Conservation (phyloP, 208 protist species). For the Leishmania guyanensis region DNA sequence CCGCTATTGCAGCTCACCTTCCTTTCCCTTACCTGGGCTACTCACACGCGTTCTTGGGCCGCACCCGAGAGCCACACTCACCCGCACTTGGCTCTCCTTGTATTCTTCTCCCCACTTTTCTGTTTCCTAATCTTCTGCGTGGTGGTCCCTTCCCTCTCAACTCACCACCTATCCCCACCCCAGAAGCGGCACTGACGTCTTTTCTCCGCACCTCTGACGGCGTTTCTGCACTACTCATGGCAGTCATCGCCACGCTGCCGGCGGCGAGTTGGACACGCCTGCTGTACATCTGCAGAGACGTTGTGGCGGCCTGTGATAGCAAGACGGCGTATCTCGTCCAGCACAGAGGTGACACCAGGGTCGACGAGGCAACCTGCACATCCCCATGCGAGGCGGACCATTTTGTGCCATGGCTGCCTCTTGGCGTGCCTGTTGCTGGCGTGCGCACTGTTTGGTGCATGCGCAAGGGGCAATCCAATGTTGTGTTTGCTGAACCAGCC, state of each 20-base stretch:
- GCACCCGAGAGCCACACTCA: neutral
- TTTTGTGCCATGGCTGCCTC: slow-evolving; percentile 54
- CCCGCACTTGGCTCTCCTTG: neutral
- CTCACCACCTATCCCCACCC: neutral
- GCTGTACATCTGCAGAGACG: slow-evolving; percentile 29
- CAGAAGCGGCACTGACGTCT: neutral
- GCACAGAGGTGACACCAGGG: slow-evolving; percentile 3
- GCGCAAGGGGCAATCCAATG: slow-evolving; percentile 14
- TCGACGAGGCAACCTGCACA: slow-evolving; percentile 24
- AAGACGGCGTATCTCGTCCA: slow-evolving; percentile 41
- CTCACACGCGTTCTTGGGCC: neutral
- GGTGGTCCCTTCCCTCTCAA: neutral
- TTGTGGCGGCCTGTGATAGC: slow-evolving; percentile 46
- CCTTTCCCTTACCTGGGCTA: neutral
- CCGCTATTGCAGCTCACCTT: neutral
- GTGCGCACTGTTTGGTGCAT: slow-evolving; percentile 20
- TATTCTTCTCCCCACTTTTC: neutral
- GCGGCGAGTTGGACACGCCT: slow-evolving; percentile 52
- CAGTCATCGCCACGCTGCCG: slow-evolving; percentile 42
- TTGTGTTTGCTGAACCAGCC: slow-evolving; percentile 18
- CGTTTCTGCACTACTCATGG: slow-evolving; percentile 16
- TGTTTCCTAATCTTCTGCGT: neutral
- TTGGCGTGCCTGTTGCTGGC: slow-evolving; percentile 16
- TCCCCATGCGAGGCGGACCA: slow-evolving; percentile 29
- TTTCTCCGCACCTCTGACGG: neutral